Evolutionary conservation across 805 yeast genomes (phyloP).

Genomic region (Pichia paraexigua): DNA sequence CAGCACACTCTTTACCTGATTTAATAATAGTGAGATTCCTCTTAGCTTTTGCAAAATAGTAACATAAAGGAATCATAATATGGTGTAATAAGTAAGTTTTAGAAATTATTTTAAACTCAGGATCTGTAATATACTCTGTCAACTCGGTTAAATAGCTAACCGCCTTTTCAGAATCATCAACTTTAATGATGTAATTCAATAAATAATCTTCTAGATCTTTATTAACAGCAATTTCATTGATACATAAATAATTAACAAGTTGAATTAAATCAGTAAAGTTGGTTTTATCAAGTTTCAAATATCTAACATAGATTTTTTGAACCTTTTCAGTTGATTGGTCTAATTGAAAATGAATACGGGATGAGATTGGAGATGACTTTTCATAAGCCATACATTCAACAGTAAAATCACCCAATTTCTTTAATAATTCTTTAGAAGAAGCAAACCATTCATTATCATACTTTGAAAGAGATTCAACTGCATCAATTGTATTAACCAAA

Average conservation of each 20-base stretch:
- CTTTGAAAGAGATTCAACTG: conserved; percentile 45
- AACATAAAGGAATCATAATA: conserved; percentile 57
- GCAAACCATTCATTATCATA: conserved; percentile 47
- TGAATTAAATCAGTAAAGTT: conserved; percentile 21
- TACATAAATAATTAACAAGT: conserved; percentile 36
- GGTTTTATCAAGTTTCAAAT: conserved; percentile 8
- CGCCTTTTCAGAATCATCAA: conserved; percentile 38
- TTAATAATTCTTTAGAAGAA: conserved; percentile 38
- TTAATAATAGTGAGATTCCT: conserved; percentile 19
- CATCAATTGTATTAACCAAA: conserved; percentile 66
- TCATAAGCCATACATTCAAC: conserved; percentile 38
- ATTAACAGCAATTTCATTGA: conserved; percentile 39
- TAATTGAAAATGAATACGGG: conserved; percentile 60
- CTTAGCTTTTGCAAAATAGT: conserved; percentile 47
- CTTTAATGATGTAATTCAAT: conserved; percentile 45
- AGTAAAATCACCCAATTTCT: conserved; percentile 35
- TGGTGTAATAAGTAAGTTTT: conserved; percentile 54
- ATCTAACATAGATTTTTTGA: conserved; percentile 40
- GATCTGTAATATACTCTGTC: conserved; percentile 41
- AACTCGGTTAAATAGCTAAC: conserved; percentile 44
- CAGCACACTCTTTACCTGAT: conserved; percentile 26
- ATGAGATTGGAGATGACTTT: conserved; percentile 37
- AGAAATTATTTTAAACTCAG: conserved; percentile 39
- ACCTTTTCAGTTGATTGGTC: conserved; percentile 60
- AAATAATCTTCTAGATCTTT: conserved; percentile 48